Evolutionary conservation across 2,329 filamentous ascomycete genomes (phyloP), one percentile per base, ranked within the genome.

Genomic region (Diaporthe capsici): DNA sequence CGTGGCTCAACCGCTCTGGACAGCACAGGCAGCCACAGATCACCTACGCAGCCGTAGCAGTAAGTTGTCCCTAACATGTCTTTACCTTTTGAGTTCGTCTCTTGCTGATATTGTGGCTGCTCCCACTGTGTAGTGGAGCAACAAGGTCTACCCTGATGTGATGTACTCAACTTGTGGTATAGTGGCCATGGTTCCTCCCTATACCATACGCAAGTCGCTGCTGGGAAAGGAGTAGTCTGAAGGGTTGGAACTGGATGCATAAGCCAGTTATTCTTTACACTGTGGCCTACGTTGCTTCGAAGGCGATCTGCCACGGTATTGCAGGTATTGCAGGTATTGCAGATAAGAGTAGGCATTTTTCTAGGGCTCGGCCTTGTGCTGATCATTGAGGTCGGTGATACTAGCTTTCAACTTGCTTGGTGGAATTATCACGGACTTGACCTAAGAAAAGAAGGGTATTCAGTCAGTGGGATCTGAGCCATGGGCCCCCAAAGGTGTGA

Each of bases 141-240:
- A 65, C 25, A 28, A 65, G 25, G 61, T 42, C 42, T 3, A 49
- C 1, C 3, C 42, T 49, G 7, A 25, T 25, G 49, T 34, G 0
- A 65, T 65, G 42, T 65, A 65, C 61, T 65, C 61, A 1, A 15
- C 17, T 4, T 65, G 61, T 65, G 28, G 61, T 34, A 65, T 65
- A n/a, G 25, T 65, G 20, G 61, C 61, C 1, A 0, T 3, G 10
- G 42, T 65, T 49, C 42, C 61, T n/a, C 25, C 42, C 2, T 65
- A n/a, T 2, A 13, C 42, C 28, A 8, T 4, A 2, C 61, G 42
- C 15, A 65, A 49, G 42, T 4, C 42, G 4, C 28, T 65, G 17
- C 20, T 65, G 25, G 42, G 25, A 49, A 44, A n/a, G 25, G 42
- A 65, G 17, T 34, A 65, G 61, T 34, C 22, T 10, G n/a, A n/a